These are phyloP conservation scores for Herpetospermum pedunculosum DNA, from an alignment of 306 rosid species.

Conservation along the genomic window DNA sequence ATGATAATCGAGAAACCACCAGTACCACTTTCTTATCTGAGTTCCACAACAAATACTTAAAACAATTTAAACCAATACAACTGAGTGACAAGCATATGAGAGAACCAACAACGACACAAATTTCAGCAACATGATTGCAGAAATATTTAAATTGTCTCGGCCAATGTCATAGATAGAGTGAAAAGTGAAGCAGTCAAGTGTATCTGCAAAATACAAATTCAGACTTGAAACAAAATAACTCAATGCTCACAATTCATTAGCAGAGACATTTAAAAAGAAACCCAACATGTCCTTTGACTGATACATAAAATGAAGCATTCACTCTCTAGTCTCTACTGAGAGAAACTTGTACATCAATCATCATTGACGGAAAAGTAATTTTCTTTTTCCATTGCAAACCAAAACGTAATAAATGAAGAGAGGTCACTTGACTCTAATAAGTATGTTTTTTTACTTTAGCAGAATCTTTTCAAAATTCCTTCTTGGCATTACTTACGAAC, in stretches of 20 bases:
- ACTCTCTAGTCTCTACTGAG: neutral
- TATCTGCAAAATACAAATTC: neutral
- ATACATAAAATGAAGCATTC: neutral
- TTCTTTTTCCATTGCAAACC: neutral
- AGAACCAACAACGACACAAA: neutral
- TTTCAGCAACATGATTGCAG: neutral
- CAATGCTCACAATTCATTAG: neutral
- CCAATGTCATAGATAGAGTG: neutral
- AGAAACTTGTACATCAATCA: neutral
- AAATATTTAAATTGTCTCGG: neutral
- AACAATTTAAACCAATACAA: neutral
- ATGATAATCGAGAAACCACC: neutral
- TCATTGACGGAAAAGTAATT: neutral
- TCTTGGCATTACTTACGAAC: neutral
- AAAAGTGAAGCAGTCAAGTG: neutral
- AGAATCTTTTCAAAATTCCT: neutral
- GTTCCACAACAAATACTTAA: neutral
- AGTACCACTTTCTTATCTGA: neutral
- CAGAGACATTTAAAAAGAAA: neutral
- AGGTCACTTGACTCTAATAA: neutral
- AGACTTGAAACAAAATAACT: neutral
- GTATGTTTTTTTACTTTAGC: neutral
- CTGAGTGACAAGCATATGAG: neutral
- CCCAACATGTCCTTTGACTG: neutral
- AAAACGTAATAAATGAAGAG: neutral